Evolutionary conservation across 768 basidiomycete genomes (phyloP).

Genomic region (Suillus sp.): DNA sequence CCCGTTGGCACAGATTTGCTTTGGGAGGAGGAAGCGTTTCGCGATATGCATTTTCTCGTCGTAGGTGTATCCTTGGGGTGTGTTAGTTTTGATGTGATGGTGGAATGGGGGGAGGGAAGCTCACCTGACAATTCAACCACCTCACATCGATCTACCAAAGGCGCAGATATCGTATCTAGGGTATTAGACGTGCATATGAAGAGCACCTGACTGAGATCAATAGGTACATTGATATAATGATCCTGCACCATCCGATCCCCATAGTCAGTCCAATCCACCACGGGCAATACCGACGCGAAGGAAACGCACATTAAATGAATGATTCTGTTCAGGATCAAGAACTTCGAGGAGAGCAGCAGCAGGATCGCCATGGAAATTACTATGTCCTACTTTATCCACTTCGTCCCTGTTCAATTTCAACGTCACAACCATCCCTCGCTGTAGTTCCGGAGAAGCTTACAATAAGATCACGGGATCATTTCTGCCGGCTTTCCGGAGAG

Average conservation of each 20-base stretch:
- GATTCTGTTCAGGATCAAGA: slow-evolving; percentile 92
- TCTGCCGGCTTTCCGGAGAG: slow-evolving; percentile 80
- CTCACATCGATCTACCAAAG: slow-evolving; percentile 89
- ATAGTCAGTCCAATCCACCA: not conserved
- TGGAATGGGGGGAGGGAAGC: slow-evolving; percentile 13
- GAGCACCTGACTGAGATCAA: slow-evolving; percentile 85
- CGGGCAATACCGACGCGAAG: not conserved
- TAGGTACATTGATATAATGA: slow-evolving; percentile 88
- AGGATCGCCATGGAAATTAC: slow-evolving; percentile 91
- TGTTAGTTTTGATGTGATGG: not conserved
- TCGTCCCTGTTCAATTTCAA: slow-evolving; percentile 56
- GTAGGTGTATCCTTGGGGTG: slow-evolving; percentile 62
- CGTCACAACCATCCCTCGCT: not conserved
- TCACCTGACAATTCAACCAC: slow-evolving; percentile 76
- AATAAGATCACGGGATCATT: slow-evolving; percentile 80
- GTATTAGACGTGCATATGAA: slow-evolving; percentile 94
- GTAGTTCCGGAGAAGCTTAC: slow-evolving; percentile 22
- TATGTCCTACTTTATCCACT: slow-evolving; percentile 87
- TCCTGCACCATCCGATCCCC: slow-evolving; percentile 49
- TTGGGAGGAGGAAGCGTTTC: slow-evolving; percentile 82
- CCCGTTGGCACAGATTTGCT: slow-evolving; percentile 81
- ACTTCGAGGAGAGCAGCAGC: slow-evolving; percentile 90
- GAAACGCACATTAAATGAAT: slow-evolving; percentile 67
- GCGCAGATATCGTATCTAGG: slow-evolving; percentile 85
- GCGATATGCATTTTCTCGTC: slow-evolving; percentile 93